phyloP scores from a whole-genome alignment of 1,284 basidiomycete species.

The Cryptococcus neoformans region DNA sequence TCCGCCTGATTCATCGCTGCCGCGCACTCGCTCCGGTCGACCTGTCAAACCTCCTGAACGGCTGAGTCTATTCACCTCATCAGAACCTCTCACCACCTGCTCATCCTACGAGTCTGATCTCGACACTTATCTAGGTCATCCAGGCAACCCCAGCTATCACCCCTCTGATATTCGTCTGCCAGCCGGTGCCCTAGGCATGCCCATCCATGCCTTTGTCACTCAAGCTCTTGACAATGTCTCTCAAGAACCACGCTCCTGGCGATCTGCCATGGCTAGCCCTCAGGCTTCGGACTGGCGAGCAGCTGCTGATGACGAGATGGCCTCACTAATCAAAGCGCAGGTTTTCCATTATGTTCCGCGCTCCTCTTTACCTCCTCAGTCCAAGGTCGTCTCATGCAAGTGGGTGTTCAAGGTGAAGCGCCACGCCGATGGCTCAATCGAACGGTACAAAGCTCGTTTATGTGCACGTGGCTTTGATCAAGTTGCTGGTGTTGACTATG shows the following conservation, averaged over 20 bases:
- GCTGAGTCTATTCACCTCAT: too few species aligned
- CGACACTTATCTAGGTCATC: neutral
- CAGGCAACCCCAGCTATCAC: neutral
- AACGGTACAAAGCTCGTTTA: constrained; percentile 39
- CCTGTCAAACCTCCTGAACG: too few species aligned
- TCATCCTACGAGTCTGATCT: neutral
- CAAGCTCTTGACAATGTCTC: neutral
- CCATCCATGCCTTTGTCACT: neutral
- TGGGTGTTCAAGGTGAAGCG: constrained; percentile 23
- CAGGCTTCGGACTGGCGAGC: constrained; percentile 9
- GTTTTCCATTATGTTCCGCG: constrained; percentile 9
- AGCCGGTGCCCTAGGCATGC: neutral
- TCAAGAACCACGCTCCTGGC: neutral
- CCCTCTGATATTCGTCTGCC: neutral
- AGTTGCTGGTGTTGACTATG: constrained; percentile 31
- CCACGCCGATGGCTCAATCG: constrained; percentile 19
- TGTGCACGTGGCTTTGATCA: constrained; percentile 40
- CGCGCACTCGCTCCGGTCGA: too few species aligned
- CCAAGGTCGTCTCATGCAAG: constrained; percentile 5
- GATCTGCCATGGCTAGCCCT: neutral
- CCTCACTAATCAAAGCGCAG: constrained; percentile 3
- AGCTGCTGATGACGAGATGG: constrained; percentile 13
- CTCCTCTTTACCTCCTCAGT: neutral
- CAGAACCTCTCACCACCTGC: too few species aligned
- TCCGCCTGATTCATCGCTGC: too few species aligned